Percentiles rank a stretch among this genome's conserved stretches.
phyloP scores from a whole-genome alignment of 176 grass and related monocot species.

The Bolboschoenus planiculmis region DNA sequence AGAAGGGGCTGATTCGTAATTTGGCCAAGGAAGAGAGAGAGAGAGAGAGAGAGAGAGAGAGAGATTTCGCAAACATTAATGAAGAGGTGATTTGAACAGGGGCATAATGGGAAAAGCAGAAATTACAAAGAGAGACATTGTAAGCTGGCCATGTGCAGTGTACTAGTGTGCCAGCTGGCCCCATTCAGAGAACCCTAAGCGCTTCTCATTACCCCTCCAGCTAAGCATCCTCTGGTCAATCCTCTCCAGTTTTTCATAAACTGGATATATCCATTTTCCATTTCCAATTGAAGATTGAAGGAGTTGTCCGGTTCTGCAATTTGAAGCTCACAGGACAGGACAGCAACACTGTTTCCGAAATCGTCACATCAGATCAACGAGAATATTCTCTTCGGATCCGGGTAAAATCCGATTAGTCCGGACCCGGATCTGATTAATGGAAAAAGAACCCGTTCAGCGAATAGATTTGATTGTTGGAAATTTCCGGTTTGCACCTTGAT shows the following conservation, averaged over 20 bases:
- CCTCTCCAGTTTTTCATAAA: not conserved
- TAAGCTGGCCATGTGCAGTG: constrained; percentile 26
- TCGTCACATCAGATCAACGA: not conserved
- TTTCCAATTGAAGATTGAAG: not conserved
- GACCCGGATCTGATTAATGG: not conserved
- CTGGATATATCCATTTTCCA: not conserved
- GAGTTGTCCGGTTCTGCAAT: not conserved
- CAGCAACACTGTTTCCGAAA: not conserved
- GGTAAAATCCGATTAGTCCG: not conserved
- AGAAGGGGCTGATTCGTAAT: not conserved
- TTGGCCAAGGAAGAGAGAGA: too few relatives aligned
- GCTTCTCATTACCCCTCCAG: constrained; percentile 25
- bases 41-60: too few relatives aligned
- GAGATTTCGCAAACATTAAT: constrained; percentile 16
- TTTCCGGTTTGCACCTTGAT: not conserved
- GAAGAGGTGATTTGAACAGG: not conserved
- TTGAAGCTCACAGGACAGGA: not conserved
- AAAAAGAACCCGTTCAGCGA: not conserved
- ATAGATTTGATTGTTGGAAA: not conserved
- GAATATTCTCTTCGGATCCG: constrained; percentile 21
- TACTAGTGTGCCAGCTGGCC: constrained; percentile 26
- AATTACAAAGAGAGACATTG: not conserved
- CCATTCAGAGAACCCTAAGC: constrained; percentile 21
- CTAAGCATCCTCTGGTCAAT: constrained; percentile 13
- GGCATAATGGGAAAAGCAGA: not conserved